Percentiles rank a stretch among this genome's conserved stretches.
Evolutionary conservation across 2,329 filamentous ascomycete genomes (phyloP).

Genomic region (Elsinoe ampelina): DNA sequence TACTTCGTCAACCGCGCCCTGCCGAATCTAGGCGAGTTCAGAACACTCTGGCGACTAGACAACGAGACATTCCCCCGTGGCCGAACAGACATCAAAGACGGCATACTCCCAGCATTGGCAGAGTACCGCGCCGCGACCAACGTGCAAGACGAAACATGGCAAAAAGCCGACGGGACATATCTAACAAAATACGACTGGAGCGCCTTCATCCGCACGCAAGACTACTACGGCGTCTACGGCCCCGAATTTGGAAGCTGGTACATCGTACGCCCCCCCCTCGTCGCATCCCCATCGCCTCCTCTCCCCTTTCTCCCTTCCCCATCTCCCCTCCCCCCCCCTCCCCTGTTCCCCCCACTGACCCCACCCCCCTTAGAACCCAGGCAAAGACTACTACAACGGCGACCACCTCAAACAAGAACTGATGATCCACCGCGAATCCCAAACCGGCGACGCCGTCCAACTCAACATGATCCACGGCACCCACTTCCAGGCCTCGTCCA

Average conservation of each 20-base stretch:
- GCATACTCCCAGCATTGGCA: slow-evolving; percentile 34
- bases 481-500: slow-evolving; percentile 34
- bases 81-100: slow-evolving; percentile 39
- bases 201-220: slow-evolving; percentile 31
- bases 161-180: slow-evolving; percentile 38
- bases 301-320: too few species aligned
- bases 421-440: slow-evolving; percentile 43
- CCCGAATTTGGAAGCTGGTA: slow-evolving; percentile 44
- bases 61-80: slow-evolving; percentile 41
- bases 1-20: slow-evolving; percentile 45
- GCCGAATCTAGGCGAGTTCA: slow-evolving; percentile 41
- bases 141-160: slow-evolving; percentile 48
- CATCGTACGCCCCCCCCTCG: slow-evolving; percentile 23
- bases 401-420: slow-evolving; percentile 46
- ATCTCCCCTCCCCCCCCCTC: too few species aligned
- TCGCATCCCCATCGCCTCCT: too few species aligned
- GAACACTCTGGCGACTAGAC: slow-evolving; percentile 43
- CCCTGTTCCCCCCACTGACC: not conserved
- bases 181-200: slow-evolving; percentile 46
- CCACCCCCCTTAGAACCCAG: slow-evolving; percentile 23
- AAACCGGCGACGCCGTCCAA: slow-evolving; percentile 43
- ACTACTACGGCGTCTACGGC: slow-evolving; percentile 45
- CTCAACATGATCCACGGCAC: slow-evolving; percentile 49
- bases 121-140: slow-evolving; percentile 39
- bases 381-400: slow-evolving; percentile 46